phyloP scores from a whole-genome alignment of 345 rosid species.

The Excoecaria cochinchinensis region DNA sequence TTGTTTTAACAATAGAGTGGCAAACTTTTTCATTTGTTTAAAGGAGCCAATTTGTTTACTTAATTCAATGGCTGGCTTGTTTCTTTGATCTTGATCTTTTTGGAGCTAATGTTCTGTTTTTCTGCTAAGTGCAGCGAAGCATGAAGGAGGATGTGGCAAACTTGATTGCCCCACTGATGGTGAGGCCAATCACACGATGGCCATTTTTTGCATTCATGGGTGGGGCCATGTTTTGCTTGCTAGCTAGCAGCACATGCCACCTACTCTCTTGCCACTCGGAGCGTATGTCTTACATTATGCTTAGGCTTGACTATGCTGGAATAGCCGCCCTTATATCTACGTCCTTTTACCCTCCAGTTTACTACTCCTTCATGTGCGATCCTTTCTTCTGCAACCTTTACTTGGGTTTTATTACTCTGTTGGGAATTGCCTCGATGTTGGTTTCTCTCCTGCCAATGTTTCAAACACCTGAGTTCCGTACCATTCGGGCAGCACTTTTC shows the following conservation, averaged over 20 bases:
- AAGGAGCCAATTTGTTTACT: neutral
- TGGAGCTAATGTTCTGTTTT: constrained; percentile 16
- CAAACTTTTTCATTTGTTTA: neutral
- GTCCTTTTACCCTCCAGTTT: constrained; percentile 86
- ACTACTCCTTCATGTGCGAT: constrained; percentile 88
- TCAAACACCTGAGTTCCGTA: constrained; percentile 73
- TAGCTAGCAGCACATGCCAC: constrained; percentile 85
- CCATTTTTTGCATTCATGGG: constrained; percentile 88
- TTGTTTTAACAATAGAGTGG: neutral
- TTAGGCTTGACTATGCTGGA: constrained; percentile 85
- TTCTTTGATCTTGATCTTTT: constrained; percentile 10
- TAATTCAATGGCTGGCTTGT: neutral
- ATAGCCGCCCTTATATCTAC: constrained; percentile 85
- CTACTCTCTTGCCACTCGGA: constrained; percentile 88
- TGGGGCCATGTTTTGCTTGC: constrained; percentile 95
- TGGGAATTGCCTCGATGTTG: constrained; percentile 64
- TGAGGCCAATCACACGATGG: constrained; percentile 85
- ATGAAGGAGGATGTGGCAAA: constrained; percentile 75
- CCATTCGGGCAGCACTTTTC: constrained; percentile 68
- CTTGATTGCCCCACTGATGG: constrained; percentile 66
- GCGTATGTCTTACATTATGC: constrained; percentile 81
- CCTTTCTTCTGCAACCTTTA: constrained; percentile 93
- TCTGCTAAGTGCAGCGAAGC: constrained; percentile 45
- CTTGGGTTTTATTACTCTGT: constrained; percentile 71
- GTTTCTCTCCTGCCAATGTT: constrained; percentile 78